Conservation (phyloP, 179 eudicot species). For the Sideroxylon spinosum region DNA sequence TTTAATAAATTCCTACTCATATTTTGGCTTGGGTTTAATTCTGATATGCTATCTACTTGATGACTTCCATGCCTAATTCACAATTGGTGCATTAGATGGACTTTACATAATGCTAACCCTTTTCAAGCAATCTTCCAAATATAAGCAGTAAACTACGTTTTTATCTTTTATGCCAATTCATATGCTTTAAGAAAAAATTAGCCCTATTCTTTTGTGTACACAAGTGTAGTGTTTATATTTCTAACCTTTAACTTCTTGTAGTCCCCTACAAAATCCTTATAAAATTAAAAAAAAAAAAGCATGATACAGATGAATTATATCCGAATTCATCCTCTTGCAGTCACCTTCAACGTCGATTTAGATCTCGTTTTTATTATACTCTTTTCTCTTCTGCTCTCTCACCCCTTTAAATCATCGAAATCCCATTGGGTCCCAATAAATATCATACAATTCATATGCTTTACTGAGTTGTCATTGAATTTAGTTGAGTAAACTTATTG, state of each 20-base stretch:
- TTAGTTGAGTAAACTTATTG: no score
- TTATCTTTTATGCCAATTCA: neutral
- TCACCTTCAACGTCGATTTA: no score
- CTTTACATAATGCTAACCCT: neutral
- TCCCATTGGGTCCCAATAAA: no score
- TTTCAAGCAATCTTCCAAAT: neutral
- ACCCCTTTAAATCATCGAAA: no score
- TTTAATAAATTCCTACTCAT: neutral
- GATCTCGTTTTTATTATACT: no score
- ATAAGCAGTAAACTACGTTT: neutral
- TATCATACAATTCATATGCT: no score
- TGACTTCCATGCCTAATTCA: neutral
- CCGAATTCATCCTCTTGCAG: no score
- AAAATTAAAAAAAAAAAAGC: neutral
- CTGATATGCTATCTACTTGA: neutral
- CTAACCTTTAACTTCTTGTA: neutral
- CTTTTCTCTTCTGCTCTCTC: no score
- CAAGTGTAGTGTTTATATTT: no score
- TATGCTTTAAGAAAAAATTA: neutral
- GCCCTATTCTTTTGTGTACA: neutral
- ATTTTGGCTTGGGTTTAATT: neutral
- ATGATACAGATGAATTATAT: no score
- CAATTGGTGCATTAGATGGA: neutral
- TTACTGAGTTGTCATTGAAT: no score
- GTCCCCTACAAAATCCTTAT: neutral